phyloP scores from a whole-genome alignment of 2,329 filamentous ascomycete genomes.

The Cadophora malorum region DNA sequence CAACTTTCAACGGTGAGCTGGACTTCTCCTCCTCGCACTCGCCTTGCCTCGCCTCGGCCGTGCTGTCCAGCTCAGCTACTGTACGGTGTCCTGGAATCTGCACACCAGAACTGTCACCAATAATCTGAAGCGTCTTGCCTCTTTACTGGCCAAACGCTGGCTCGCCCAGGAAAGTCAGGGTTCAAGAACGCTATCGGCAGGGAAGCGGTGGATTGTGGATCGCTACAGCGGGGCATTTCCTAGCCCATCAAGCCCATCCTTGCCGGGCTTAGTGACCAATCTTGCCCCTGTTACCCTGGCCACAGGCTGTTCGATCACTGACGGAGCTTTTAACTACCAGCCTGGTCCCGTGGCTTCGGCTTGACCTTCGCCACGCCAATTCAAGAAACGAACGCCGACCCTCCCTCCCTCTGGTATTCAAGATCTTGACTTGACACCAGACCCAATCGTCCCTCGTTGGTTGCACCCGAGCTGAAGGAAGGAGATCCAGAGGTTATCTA shows the following conservation, averaged over 20 bases:
- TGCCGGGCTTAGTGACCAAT: slow-evolving; percentile 9
- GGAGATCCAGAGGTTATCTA: neutral
- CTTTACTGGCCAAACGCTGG: slow-evolving; percentile 2
- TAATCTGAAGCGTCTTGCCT: neutral
- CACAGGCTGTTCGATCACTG: neutral
- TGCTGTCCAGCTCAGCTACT: neutral
- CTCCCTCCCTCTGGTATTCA: neutral
- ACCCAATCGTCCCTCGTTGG: slow-evolving; percentile 6
- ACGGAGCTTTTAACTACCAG: slow-evolving; percentile 22
- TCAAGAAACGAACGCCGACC: slow-evolving; percentile 2
- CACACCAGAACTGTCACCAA: neutral
- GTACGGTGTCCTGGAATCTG: neutral
- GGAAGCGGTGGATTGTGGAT: neutral
- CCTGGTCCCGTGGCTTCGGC: slow-evolving; percentile 12
- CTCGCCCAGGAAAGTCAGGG: neutral
- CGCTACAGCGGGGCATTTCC: neutral
- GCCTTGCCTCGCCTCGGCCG: neutral
- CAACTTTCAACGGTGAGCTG: slow-evolving; percentile 9
- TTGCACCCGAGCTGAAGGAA: neutral
- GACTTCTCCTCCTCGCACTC: neutral
- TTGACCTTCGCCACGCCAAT: slow-evolving; percentile 1
- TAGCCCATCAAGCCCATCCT: slow-evolving; percentile 1
- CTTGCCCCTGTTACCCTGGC: neutral
- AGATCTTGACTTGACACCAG: neutral
- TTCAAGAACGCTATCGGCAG: slow-evolving; percentile 18